Percentiles rank a stretch among this genome's conserved stretches.
Conservation (phyloP, 225 moss, liverwort and hornwort genomes). For the Straminergon stramineum region DNA sequence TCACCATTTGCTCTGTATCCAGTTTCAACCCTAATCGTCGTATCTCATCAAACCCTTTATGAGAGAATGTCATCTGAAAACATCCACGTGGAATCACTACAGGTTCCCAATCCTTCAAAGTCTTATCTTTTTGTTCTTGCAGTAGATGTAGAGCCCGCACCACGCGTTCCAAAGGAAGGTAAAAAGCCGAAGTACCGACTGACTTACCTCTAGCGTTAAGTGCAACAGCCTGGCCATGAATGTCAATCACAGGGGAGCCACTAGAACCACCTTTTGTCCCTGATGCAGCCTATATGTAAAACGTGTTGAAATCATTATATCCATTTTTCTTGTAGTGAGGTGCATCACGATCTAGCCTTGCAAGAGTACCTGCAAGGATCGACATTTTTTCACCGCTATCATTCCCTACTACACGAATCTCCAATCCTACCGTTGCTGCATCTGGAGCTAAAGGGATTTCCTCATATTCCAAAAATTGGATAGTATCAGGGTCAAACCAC, state of each 20-base stretch:
- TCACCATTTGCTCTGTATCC: slow-evolving; percentile 76
- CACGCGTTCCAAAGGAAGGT: slow-evolving; percentile 74
- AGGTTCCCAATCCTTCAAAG: slow-evolving; percentile 34
- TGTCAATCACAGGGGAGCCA: slow-evolving; percentile 86
- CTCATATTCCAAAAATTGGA: slow-evolving; percentile 79
- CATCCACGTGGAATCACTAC: slow-evolving; percentile 64
- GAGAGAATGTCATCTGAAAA: slow-evolving; percentile 69
- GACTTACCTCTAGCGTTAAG: slow-evolving; percentile 88
- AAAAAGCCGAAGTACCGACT: slow-evolving; percentile 68
- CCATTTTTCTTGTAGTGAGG: slow-evolving; percentile 90
- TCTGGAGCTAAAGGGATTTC: slow-evolving; percentile 78
- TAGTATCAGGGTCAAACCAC: slow-evolving; percentile 53
- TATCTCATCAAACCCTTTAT: slow-evolving; percentile 86
- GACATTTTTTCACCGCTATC: slow-evolving; percentile 95
- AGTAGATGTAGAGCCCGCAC: slow-evolving; percentile 56
- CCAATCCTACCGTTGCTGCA: slow-evolving; percentile 69
- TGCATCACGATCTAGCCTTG: slow-evolving; percentile 77
- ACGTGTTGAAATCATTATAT: slow-evolving; percentile 91
- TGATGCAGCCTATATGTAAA: slow-evolving; percentile 92
- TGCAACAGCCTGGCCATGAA: slow-evolving; percentile 67
- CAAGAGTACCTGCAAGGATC: slow-evolving; percentile 77
- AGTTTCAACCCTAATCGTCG: slow-evolving; percentile 60
- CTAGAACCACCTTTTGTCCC: slow-evolving; percentile 92
- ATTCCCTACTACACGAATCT: slow-evolving; percentile 89
- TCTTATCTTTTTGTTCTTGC: slow-evolving; percentile 45